Base-by-base conservation (phyloP, 371 early-diverging fungal species). In the Rozella allomycis region DNA sequence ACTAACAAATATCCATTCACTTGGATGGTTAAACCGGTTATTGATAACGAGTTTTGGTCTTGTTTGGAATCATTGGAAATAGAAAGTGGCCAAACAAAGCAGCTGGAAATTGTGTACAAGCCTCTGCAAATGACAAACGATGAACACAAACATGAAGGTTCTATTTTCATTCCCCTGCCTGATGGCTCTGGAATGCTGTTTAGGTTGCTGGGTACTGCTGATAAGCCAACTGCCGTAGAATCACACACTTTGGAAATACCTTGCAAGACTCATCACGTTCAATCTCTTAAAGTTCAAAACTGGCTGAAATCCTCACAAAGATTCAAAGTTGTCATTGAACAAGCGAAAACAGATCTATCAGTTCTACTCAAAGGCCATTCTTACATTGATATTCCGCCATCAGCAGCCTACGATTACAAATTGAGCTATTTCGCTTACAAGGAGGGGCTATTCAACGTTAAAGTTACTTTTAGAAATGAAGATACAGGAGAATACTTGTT, bases 111-210 rank as follows among this genome's bases (percentile, higher is more conserved):
- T 0, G 36, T 45, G 1, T 65, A 60, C 40, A 43, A 36, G 4
- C 63, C 66, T 2, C 28, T 51, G 9, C 54, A 51, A 23, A 50
- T 42, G 40, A 25, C 33, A 9, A 55, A 59, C 16, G 63, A 62
- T 34, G 53, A 42, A 7, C 59, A 58, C 1, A 43, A 56, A 4
- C 62, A 65, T 37, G 57, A 58, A 30, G 66, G 63, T 5, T 49
- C 60, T 1, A 33, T 65, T 3, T 65, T 65, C 35, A 55, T 65
- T 43, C 63, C 66, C 8, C 38, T 65, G 3, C 58, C 66, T 1
- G 66, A 65, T 34, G 66, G 66, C 1, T 50, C 38, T 13, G 66
- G 60, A 4, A 31, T 52, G 25, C 45, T 60, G 16, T 63, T 63
- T 43, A 55, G 51, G 35, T 52, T 65, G 12, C 41, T 34, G 20